Conservation (phyloP, 169 alveolate genomes). For the Eimeria falciformis region DNA sequence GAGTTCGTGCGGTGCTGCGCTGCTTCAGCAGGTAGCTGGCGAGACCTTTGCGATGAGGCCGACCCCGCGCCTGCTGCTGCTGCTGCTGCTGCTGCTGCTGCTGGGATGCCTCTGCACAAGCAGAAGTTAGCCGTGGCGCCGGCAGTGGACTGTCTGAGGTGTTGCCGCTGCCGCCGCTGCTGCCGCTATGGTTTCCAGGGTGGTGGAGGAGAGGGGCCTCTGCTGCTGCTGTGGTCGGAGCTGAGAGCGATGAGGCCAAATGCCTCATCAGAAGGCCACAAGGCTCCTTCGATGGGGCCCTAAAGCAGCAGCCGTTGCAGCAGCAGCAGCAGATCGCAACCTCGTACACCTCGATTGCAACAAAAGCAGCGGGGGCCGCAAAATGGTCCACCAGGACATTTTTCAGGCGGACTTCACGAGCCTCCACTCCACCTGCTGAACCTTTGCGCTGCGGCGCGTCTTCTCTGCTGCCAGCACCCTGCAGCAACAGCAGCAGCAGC, state of each 20-base stretch:
- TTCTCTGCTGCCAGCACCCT: background rate
- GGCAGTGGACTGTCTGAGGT: background rate
- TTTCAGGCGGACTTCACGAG: constrained; percentile 55
- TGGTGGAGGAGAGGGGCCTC: constrained; percentile 24
- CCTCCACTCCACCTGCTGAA: constrained; percentile 23
- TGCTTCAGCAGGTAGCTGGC: constrained; percentile 46
- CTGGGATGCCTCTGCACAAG: constrained; percentile 13
- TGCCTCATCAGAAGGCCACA: constrained; percentile 2
- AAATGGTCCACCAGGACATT: constrained; percentile 62
- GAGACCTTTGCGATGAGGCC: constrained; percentile 43
- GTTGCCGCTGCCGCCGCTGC: background rate
- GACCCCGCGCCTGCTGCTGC: constrained; percentile 27
- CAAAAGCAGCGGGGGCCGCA: constrained; percentile 69
- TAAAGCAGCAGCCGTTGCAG: constrained; percentile 30
- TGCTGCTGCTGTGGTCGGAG: background rate
- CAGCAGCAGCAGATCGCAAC: constrained; percentile 22
- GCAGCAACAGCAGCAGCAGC: constrained; percentile 25
- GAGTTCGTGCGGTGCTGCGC: background rate
- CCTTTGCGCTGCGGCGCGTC: background rate
- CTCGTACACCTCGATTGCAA: constrained; percentile 67
- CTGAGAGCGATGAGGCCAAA: background rate
- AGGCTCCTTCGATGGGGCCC: background rate
- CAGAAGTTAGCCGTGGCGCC: background rate
- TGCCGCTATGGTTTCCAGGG: background rate
- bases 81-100: constrained; percentile 33